Conservation (phyloP, 164 flowering plant genomes). For the Vitis rupestris region DNA sequence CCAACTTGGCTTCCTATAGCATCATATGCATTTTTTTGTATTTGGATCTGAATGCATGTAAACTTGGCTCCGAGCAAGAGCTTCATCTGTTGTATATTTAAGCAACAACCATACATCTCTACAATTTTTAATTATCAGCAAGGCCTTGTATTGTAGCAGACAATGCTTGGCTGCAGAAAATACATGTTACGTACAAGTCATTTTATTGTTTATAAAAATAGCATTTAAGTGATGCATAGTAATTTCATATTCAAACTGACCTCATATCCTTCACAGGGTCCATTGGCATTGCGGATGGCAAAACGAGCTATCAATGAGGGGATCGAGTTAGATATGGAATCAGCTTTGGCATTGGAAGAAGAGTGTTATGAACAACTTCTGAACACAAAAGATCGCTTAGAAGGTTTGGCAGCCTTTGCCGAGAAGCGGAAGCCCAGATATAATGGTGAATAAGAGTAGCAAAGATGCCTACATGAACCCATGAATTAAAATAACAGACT, state of each 20-base stretch:
- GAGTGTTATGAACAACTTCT: conserved; percentile 65
- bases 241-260: not conserved
- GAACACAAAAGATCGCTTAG: conserved; percentile 81
- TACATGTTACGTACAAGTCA: too few relatives aligned
- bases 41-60: not conserved
- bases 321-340: conserved; percentile 43
- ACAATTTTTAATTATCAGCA: too few relatives aligned
- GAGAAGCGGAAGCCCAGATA: conserved; percentile 86
- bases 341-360: conserved; percentile 71
- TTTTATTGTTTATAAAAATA: too few relatives aligned
- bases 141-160: too few relatives aligned
- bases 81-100: too few relatives aligned
- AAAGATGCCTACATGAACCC: not conserved
- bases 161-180: too few relatives aligned
- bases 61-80: not conserved
- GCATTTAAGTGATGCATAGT: too few relatives aligned
- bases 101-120: too few relatives aligned
- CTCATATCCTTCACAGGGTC: conserved; percentile 55
- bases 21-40: not conserved
- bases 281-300: conserved; percentile 83
- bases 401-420: conserved; percentile 94
- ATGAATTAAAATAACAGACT: too few relatives aligned
- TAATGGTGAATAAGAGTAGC: conserved; percentile 43
- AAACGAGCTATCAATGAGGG: conserved; percentile 79
- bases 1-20: not conserved